Base-by-base conservation (phyloP, 2,329 filamentous ascomycete species). In the Simplicillium sp. region DNA sequence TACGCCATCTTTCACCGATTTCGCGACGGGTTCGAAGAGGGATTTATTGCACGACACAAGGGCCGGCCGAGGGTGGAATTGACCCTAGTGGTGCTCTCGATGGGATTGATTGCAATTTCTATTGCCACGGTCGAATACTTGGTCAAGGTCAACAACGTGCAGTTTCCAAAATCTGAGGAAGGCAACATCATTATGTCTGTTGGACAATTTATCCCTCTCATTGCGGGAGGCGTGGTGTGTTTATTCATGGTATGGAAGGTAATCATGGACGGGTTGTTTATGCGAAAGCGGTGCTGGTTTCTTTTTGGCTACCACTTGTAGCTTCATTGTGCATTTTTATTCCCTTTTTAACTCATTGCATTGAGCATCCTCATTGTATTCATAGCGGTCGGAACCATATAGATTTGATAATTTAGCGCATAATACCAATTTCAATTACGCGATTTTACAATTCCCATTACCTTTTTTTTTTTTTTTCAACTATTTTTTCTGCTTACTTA, bases 151-250 rank as follows among this genome's bases (percentile, higher is more conserved):
- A 53, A 53, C 20, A 16, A 46, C 12, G 34, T 52, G 16, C 5
- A 5, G 20, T 25, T 25, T 25, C 20, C 20, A 25, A 25, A 25
- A 9, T 25, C 20, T 25, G 15, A 45, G 16, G 36, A 33, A 8
- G 51, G 50, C 11, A 46, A 41, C 18, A 31, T 28, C 4, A 16
- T 34, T 1, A 32, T 31, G 8, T 46, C 43, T 9, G 50, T 52
- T 29, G 50, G 48, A 8, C 51, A 53, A 44, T 20, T 52, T 16
- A 52, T 53, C 25, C 51, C 51, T 11, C 41, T 53, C 33, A 39
- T 53, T n/a, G 49, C 47, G 7, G 51, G 51, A 13, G 41, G 33
- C 11, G 11, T 50, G 43, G 49, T 44, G 1, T 44, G 40, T 3
- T 42, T 37, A 12, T 25, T 53, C 38, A 42, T 42, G 11, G 15